Base-by-base conservation (phyloP, 2,329 filamentous ascomycete genomes). In the Colletotrichum endophyticum region DNA sequence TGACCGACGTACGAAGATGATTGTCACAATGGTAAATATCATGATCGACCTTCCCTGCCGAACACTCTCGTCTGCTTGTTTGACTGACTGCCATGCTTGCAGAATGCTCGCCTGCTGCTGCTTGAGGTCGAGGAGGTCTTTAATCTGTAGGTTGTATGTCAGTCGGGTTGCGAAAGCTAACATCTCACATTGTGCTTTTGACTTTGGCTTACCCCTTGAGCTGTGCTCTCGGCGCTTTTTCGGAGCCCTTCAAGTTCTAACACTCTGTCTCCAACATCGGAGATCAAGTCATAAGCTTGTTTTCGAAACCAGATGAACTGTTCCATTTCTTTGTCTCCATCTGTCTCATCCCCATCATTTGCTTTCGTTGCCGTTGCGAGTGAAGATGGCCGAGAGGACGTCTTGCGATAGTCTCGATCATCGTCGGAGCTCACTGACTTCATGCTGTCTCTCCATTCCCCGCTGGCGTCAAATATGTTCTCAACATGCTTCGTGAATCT, bases 61-160 rank as follows among this genome's bases (percentile, higher is more conserved):
- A 8, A 86, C 83, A 1, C 83, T 85, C 64, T 88, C 84, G 0
- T 86, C 82, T 0, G 83, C 84, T 44, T 87, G 84, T 30, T 81
- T 83, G 12, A 86, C 80, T 0, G 87, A 81, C 19, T 85, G 83
- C 81, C 84, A 85, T 0, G 87, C 86, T 75, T 89, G 85, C 6
- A 88, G 82, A 1, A 88, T 84, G 53, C 85, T 84, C 0, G 87
- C 86, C 74, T 89, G 87, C 75, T 89, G 87, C 44, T 88, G 87
- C 72, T 88, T 88, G 28, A 89, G 80, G 0, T 80, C 81, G 3
- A 88, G 80, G 2, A 89, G 80, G 61, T 86, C 84, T 53, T 85
- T 83, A 57, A 88, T 69, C 34, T 34, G 32, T 15, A n/a, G n/a
- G n/a, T n/a, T n/a, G n/a, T n/a, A n/a, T n/a, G n/a, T n/a, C n/a